Conservation (phyloP, 805 yeast species). For the Cyberlindnera saturnus region DNA sequence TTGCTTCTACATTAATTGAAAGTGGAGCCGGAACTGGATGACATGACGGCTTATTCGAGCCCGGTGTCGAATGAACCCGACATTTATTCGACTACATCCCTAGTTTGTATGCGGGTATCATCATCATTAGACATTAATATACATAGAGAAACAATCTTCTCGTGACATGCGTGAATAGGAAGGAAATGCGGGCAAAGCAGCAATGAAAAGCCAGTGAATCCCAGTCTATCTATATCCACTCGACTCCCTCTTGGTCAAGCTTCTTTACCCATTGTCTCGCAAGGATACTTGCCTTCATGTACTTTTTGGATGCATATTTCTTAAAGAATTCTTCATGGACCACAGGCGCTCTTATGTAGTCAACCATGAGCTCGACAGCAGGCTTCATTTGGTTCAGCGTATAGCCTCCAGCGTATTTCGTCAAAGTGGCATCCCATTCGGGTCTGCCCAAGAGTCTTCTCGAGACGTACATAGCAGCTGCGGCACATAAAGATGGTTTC, state of each 20-base stretch:
- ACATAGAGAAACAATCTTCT: no score
- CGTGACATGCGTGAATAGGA: no score
- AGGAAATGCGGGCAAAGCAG: no score
- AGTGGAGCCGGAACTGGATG: no score
- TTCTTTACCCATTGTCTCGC: constrained; percentile 82
- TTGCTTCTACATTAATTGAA: no score
- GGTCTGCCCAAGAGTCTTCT: constrained; percentile 60
- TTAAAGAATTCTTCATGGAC: constrained; percentile 88
- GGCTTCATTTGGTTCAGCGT: constrained; percentile 65
- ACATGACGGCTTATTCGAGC: no score
- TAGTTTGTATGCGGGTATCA: not conserved
- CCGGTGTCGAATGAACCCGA: no score
- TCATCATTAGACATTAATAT: constrained; percentile 1
- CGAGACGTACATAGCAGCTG: constrained; percentile 81
- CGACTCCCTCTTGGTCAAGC: constrained; percentile 22
- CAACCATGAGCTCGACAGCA: constrained; percentile 66
- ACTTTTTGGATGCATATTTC: constrained; percentile 84
- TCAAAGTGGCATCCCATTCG: constrained; percentile 80
- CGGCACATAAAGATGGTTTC: constrained; percentile 76
- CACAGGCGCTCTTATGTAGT: constrained; percentile 72
- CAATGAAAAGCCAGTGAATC: not conserved
- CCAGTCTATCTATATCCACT: not conserved
- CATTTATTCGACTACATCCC: no score
- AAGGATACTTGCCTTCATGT: constrained; percentile 74
- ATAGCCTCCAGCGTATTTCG: constrained; percentile 90